These are phyloP conservation scores for Ramichloridium luteum DNA, from an alignment of 2,329 filamentous ascomycete species.

Conservation along the genomic window DNA sequence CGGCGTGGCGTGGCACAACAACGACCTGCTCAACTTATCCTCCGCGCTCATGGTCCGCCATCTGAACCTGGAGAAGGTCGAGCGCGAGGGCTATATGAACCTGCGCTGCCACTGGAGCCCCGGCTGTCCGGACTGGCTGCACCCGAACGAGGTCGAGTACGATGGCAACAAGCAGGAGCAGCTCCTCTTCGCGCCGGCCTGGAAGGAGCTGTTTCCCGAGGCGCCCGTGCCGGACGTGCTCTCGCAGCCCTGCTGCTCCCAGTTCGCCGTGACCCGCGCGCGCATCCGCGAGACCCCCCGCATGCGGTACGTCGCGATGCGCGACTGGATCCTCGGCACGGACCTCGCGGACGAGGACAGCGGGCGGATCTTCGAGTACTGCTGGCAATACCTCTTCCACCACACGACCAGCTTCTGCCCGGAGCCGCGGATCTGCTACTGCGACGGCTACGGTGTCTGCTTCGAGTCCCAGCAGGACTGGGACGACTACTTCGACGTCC, in stretches of 20 bases:
- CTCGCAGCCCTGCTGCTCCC: constrained; percentile 50
- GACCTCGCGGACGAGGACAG: constrained; percentile 42
- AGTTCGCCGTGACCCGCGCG: constrained; percentile 49
- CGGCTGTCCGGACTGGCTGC: constrained; percentile 44
- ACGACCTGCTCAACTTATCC: constrained; percentile 36
- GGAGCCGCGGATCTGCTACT: constrained; percentile 46
- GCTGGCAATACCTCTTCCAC: constrained; percentile 52
- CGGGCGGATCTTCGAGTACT: constrained; percentile 51
- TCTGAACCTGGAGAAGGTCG: constrained; percentile 35
- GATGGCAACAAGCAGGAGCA: constrained; percentile 32
- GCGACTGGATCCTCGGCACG: constrained; percentile 48
- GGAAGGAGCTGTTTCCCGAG: constrained; percentile 36
- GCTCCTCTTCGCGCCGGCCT: constrained; percentile 31
- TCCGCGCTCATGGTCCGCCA: constrained; percentile 33
- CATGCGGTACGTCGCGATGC: constrained; percentile 43
- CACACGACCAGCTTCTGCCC: constrained; percentile 38
- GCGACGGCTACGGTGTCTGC: constrained; percentile 51
- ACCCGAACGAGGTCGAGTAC: constrained; percentile 30
- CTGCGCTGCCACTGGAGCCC: constrained; percentile 43
- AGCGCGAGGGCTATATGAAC: constrained; percentile 41
- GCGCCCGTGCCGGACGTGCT: constrained; percentile 38
- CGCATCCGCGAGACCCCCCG: constrained; percentile 42
- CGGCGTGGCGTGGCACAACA: constrained; percentile 46
- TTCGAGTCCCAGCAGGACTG: constrained; percentile 42
- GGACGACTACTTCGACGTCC: constrained; percentile 36